These are phyloP conservation scores for Cladosporium sp. DNA, from an alignment of 2,329 filamentous ascomycete genomes.

Conservation along the genomic window DNA sequence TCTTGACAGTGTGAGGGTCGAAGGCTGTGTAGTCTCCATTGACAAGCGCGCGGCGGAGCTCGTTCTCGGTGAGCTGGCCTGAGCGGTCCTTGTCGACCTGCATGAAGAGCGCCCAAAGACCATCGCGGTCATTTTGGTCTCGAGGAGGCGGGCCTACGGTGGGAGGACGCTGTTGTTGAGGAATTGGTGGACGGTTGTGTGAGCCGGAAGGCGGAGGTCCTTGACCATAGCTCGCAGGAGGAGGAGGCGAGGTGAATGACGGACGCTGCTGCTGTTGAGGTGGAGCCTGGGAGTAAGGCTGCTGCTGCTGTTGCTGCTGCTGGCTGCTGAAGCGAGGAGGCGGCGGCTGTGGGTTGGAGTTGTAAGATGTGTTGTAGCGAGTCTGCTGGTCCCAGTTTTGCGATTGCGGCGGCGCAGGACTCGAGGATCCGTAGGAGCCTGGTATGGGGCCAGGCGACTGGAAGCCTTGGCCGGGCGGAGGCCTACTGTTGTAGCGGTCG, in stretches of 20 bases:
- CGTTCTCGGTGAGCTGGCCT: conserved; percentile 80
- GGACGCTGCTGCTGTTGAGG: conserved; percentile 26
- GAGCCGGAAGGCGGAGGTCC: conserved; percentile 57
- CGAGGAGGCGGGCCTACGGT: conserved; percentile 51
- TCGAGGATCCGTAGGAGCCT: conserved; percentile 40
- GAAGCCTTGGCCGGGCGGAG: conserved; percentile 34
- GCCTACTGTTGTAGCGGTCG: conserved; percentile 30
- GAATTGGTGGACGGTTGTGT: conserved; percentile 62
- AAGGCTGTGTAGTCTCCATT: conserved; percentile 97
- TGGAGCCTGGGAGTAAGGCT: conserved; percentile 26
- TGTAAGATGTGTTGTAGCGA: conserved; percentile 31
- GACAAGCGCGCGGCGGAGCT: conserved; percentile 86
- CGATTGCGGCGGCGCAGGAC: conserved; percentile 28
- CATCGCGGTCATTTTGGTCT: conserved; percentile 65
- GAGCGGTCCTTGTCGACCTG: conserved; percentile 84
- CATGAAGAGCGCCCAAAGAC: conserved; percentile 80
- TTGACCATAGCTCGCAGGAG: conserved; percentile 53
- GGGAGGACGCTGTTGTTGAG: conserved; percentile 45
- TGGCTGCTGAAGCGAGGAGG: conserved; percentile 44
- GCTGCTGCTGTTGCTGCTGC: conserved; percentile 32
- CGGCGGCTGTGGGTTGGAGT: conserved; percentile 28
- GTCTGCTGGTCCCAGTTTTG: conserved; percentile 20
- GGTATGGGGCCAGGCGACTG: conserved; percentile 34
- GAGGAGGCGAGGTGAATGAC: conserved; percentile 47
- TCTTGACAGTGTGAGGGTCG: conserved; percentile 87